phyloP scores from a whole-genome alignment of 2,329 filamentous ascomycete genomes.

The Fonsecaea pugnacius region DNA sequence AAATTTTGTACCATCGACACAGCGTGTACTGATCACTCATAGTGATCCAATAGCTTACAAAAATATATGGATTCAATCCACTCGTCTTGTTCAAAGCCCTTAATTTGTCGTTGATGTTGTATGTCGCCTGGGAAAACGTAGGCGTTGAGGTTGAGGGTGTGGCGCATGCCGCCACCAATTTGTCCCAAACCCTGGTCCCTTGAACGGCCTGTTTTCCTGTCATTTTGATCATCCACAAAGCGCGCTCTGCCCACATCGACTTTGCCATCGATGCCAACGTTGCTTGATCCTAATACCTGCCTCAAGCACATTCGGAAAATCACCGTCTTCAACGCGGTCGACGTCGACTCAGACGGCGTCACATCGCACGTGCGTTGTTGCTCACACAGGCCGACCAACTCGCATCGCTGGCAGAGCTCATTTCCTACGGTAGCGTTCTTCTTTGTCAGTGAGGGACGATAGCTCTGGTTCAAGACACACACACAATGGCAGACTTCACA shows the following conservation, averaged over 20 bases:
- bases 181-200: neutral
- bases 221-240: neutral
- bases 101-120: neutral
- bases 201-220: neutral
- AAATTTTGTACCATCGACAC: conserved; percentile 12
- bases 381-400: neutral
- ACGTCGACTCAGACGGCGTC: neutral
- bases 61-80: conserved; percentile 7
- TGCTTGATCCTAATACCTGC: neutral
- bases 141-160: too few relatives aligned
- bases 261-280: neutral
- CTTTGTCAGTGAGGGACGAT: neutral
- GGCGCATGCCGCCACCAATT: conserved; percentile 1
- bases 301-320: neutral
- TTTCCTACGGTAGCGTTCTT: neutral
- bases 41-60: conserved; percentile 3
- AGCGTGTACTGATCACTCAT: conserved; percentile 8
- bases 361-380: neutral
- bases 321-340: neutral
- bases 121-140: neutral
- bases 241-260: too few relatives aligned
- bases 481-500: conserved; percentile 23
- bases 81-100: neutral
- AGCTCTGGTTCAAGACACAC: neutral
- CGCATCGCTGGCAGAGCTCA: neutral